phyloP scores from a whole-genome alignment of 139 green algal species.

The Coelastrella sp. region DNA sequence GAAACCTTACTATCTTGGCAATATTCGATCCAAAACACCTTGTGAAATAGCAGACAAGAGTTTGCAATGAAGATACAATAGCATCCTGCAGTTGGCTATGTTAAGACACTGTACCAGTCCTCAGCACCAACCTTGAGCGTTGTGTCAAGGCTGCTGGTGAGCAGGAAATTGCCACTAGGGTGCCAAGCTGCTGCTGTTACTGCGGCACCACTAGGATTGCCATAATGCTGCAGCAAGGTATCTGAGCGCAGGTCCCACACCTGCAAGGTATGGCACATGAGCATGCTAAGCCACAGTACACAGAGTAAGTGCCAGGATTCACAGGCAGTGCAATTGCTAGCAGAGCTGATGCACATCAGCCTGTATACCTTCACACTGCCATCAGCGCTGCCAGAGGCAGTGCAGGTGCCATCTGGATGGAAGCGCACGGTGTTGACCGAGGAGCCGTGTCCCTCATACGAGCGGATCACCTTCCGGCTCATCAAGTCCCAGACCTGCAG shows the following conservation, averaged over 20 bases:
- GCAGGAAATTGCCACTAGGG: slow-evolving; percentile 86
- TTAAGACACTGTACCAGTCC: too few relatives aligned
- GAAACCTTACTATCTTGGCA: too few relatives aligned
- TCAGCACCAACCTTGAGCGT: slow-evolving; percentile 81
- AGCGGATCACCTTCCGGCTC: slow-evolving; percentile 68
- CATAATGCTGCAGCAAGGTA: slow-evolving; percentile 86
- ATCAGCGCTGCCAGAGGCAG: slow-evolving; percentile 76
- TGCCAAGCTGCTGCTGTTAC: slow-evolving; percentile 85
- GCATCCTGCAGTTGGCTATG: neutral
- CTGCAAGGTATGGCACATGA: too few relatives aligned
- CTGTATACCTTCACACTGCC: slow-evolving; percentile 80
- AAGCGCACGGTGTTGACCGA: slow-evolving; percentile 78
- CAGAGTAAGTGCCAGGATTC: too few relatives aligned
- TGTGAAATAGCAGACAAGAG: too few relatives aligned
- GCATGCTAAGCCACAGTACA: too few relatives aligned
- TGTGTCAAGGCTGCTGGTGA: slow-evolving; percentile 81
- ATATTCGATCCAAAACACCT: too few relatives aligned
- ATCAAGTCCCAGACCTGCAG: slow-evolving; percentile 85
- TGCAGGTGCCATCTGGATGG: slow-evolving; percentile 88
- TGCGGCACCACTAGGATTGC: slow-evolving; percentile 63
- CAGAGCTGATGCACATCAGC: neutral
- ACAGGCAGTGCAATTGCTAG: too few relatives aligned
- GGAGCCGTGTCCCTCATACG: slow-evolving; percentile 74
- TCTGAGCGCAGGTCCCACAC: slow-evolving; percentile 42
- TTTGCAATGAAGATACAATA: too few relatives aligned